Percentiles rank a stretch among this genome's conserved stretches.
Conservation (phyloP, 202 grass and related monocot species). For the Brachypodium distachyon region DNA sequence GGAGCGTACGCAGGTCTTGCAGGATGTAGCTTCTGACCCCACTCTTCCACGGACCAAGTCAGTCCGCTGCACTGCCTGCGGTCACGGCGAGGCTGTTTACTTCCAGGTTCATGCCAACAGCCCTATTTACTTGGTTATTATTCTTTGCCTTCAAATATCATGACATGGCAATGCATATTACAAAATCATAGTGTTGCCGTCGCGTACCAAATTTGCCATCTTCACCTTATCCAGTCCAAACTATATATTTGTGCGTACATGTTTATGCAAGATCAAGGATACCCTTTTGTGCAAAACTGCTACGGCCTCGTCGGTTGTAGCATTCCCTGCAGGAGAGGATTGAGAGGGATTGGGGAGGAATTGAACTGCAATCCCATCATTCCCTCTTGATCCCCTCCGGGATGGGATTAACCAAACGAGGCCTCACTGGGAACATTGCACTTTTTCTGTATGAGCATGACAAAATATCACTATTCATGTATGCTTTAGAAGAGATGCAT, state of each 20-base stretch:
- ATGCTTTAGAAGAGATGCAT: not conserved
- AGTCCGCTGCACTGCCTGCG: slow-evolving; percentile 44
- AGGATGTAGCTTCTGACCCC: slow-evolving; percentile 70
- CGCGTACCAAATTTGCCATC: not conserved
- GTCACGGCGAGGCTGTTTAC: slow-evolving; percentile 82
- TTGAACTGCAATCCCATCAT: too few relatives aligned
- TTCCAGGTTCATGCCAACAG: slow-evolving; percentile 37
- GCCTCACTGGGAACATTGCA: too few relatives aligned
- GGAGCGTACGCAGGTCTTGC: slow-evolving; percentile 64
- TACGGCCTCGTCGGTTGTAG: too few relatives aligned
- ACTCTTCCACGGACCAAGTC: slow-evolving; percentile 66
- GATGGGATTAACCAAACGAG: too few relatives aligned
- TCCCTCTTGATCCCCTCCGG: too few relatives aligned
- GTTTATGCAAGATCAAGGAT: not conserved
- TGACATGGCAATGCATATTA: not conserved
- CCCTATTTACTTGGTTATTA: not conserved
- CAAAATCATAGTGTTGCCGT: not conserved
- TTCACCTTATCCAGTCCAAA: not conserved
- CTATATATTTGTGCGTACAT: not conserved
- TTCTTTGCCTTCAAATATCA: not conserved
- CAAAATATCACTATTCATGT: not conserved
- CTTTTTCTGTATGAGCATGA: not conserved
- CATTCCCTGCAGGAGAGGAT: too few relatives aligned
- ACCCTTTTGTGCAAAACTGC: not conserved
- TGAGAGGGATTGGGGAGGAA: too few relatives aligned